Evolutionary conservation across 208 protist species (phyloP), one percentile per base, ranked within the genome.

Genomic region (Herpetomonas tarakana): DNA sequence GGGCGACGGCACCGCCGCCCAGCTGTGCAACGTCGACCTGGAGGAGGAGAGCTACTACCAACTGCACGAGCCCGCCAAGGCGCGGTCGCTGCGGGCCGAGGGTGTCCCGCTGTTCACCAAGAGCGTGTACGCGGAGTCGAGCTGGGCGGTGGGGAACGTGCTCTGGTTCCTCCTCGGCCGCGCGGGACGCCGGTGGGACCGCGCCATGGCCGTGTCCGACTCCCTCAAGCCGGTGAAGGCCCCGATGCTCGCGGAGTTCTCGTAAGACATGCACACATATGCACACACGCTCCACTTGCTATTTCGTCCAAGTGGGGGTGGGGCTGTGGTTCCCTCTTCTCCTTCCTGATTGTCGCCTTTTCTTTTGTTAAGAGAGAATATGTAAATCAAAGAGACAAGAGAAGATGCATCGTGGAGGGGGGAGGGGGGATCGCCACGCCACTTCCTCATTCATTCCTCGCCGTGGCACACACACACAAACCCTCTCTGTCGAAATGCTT

Each of bases 121-220:
- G 12, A 83, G 79, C 58, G 81, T 92, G 22, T 92, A 84, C 52
- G 71, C 71, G 0, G 52, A 74, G 2, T 59, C 66, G n/a, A 68
- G 27, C 14, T 54, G 41, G 60, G 72, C 62, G 14, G 2, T 81
- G 19, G 58, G 78, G 44, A 90, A 90, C 56, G 49, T 84, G n/a
- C 31, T 72, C 27, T 18, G 39, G 22, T 83, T 78, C 44, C 21
- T 79, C 19, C 12, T 72, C 16, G 74, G 80, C 2, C 44, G 38
- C 9, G 38, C 69, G 27, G 64, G 65, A 1, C 26, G 57, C 38
- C 71, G 62, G 24, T 91, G 84, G 81, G 25, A 60, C 1, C 67
- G 61, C 12, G 84, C 84, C 14, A 78, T 91, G 77, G 53, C 80
- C 0, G 70, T 91, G 29, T 86, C 74, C n/a, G 47, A 53, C 18